phyloP scores from a whole-genome alignment of 108 stramenopile genomes.

The Skeletonema grethae region DNA sequence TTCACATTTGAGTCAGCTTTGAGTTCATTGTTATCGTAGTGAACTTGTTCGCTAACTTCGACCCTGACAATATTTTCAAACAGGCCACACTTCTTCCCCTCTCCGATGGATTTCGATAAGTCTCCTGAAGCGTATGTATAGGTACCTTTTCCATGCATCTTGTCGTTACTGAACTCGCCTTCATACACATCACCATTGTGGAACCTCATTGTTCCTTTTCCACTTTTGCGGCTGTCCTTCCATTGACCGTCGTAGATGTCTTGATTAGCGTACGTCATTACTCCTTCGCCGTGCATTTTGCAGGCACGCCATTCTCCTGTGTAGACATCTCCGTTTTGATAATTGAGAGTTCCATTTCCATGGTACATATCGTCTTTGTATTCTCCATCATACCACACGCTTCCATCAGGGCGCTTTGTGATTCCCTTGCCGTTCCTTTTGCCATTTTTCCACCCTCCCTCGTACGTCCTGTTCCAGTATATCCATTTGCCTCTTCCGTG shows the following conservation, averaged over 20 bases:
- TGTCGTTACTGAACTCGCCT: conserved; percentile 22
- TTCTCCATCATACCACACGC: too few species aligned
- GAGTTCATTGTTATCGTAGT: background rate
- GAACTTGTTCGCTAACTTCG: background rate
- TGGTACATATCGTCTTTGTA: conserved; percentile 4
- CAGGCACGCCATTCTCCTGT: too few species aligned
- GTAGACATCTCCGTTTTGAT: too few species aligned
- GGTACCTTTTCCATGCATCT: conserved; percentile 31
- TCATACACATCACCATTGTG: conserved; percentile 38
- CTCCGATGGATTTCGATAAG: conserved; percentile 10
- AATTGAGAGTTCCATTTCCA: too few species aligned
- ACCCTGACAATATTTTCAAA: conserved; percentile 5
- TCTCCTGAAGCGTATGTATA: conserved; percentile 6
- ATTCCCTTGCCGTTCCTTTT: too few species aligned
- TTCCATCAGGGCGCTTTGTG: too few species aligned
- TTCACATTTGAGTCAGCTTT: background rate
- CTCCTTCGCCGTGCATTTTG: conserved; percentile 45
- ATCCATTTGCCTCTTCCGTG: conserved; percentile 16
- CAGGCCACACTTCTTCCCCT: conserved; percentile 37
- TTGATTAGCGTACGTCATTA: conserved; percentile 32
- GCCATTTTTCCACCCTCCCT: too few species aligned
- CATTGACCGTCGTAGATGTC: conserved; percentile 49
- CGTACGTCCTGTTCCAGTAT: too few species aligned
- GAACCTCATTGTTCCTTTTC: conserved; percentile 30
- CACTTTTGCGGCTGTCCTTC: conserved; percentile 38